These are phyloP conservation scores for Lasiodiplodia hormozganensis DNA, from an alignment of 2,329 filamentous ascomycete genomes.

Conservation along the genomic window DNA sequence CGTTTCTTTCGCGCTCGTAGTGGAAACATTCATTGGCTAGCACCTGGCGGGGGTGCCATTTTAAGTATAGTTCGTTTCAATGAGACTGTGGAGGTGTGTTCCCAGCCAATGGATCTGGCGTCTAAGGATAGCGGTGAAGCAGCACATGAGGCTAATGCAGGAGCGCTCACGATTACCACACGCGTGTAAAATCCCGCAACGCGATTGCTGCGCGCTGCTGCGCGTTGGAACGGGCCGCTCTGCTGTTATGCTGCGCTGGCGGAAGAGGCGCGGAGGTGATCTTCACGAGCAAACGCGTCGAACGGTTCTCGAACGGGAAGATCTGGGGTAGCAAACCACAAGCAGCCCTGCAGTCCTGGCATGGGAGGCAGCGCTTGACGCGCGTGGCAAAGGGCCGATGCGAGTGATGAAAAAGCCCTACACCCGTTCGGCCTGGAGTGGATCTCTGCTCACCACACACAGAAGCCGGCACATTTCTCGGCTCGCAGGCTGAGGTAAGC, in stretches of 20 bases:
- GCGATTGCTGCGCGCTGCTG: neutral
- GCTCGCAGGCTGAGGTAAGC: conserved; percentile 7
- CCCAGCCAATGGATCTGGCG: neutral
- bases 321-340: conserved; percentile 26
- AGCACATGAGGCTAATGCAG: conserved; percentile 17
- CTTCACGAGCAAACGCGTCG: conserved; percentile 19
- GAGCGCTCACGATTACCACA: conserved; percentile 11
- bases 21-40: conserved; percentile 13
- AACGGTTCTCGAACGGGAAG: conserved; percentile 13
- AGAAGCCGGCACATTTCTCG: conserved; percentile 5
- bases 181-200: conserved; percentile 25
- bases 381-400: conserved; percentile 7
- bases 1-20: conserved; percentile 49
- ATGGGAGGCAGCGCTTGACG: neutral
- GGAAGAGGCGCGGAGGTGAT: conserved; percentile 18
- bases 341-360: conserved; percentile 3
- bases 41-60: conserved; percentile 2
- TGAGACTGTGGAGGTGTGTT: conserved; percentile 6
- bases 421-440: neutral
- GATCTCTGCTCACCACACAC: neutral
- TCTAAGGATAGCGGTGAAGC: conserved; percentile 20
- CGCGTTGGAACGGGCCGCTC: conserved; percentile 13
- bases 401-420: conserved; percentile 2
- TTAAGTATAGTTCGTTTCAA: conserved; percentile 6
- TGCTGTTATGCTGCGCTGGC: conserved; percentile 9